Conservation (phyloP, 1,284 basidiomycete species). For the Sanghuangporus baumii region DNA sequence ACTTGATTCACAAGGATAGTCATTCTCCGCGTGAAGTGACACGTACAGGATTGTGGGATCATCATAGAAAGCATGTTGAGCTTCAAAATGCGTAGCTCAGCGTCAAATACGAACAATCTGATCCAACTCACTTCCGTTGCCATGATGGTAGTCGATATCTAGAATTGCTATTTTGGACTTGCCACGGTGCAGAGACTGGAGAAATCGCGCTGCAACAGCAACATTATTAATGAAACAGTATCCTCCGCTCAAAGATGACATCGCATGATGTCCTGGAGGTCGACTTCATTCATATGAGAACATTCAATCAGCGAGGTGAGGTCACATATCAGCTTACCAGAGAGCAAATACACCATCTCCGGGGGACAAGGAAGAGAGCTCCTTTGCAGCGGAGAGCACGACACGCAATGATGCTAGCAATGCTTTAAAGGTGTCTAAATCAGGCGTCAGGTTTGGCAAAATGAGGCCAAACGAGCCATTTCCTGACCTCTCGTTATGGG, state of each 20-base stretch:
- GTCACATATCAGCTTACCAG: constrained; percentile 21
- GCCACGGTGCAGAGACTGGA: constrained; percentile 19
- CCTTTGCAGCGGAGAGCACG: constrained; percentile 25
- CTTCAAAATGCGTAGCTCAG: constrained; percentile 15
- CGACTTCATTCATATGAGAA: constrained; percentile 23
- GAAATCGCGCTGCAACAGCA: constrained; percentile 29
- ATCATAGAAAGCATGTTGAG: constrained; percentile 31
- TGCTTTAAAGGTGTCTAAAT: constrained; percentile 28
- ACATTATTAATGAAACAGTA: constrained; percentile 35
- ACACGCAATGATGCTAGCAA: constrained; percentile 28
- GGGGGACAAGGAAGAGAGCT: constrained; percentile 12
- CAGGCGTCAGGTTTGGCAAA: background rate
- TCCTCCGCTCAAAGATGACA: constrained; percentile 29
- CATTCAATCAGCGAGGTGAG: background rate
- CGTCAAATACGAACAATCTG: background rate
- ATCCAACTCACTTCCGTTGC: constrained; percentile 29
- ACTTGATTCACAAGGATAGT: constrained; percentile 32
- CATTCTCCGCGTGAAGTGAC: constrained; percentile 30
- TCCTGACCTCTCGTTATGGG: constrained; percentile 29
- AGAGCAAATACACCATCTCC: constrained; percentile 26
- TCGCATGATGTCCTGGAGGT: constrained; percentile 34
- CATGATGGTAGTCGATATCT: constrained; percentile 37
- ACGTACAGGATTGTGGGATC: constrained; percentile 31
- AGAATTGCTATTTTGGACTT: constrained; percentile 28
- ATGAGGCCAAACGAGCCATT: background rate